phyloP scores from a whole-genome alignment of 2,329 filamentous ascomycete genomes.

The Stylonectria norvegica region DNA sequence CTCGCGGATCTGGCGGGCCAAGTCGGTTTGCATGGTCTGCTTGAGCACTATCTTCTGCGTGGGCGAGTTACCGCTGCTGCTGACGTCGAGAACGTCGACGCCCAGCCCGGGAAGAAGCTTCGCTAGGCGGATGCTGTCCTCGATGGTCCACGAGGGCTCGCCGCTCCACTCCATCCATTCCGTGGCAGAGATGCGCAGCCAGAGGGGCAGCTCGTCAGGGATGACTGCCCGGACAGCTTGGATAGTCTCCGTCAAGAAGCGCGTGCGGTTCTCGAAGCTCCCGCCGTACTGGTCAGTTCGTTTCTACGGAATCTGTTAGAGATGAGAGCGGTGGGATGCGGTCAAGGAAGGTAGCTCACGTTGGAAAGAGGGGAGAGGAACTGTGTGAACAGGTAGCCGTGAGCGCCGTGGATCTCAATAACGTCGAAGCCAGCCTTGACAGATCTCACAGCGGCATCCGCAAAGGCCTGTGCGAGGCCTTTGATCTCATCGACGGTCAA shows the following conservation, averaged over 20 bases:
- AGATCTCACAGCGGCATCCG: slow-evolving; percentile 55
- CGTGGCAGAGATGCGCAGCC: slow-evolving; percentile 58
- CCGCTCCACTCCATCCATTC: slow-evolving; percentile 56
- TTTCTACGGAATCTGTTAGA: slow-evolving; percentile 32
- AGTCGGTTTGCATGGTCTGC: slow-evolving; percentile 70
- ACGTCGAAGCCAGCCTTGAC: slow-evolving; percentile 70
- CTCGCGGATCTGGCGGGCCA: slow-evolving; percentile 69
- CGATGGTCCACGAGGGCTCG: slow-evolving; percentile 61
- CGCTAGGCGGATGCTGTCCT: slow-evolving; percentile 45
- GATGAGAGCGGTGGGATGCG: neutral
- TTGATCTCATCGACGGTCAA: slow-evolving; percentile 68
- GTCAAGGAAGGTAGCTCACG: slow-evolving; percentile 34
- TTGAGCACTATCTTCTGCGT: slow-evolving; percentile 58
- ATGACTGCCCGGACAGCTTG: slow-evolving; percentile 49
- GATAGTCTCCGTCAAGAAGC: slow-evolving; percentile 56
- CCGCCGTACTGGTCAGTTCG: slow-evolving; percentile 65
- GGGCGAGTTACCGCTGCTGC: slow-evolving; percentile 67
- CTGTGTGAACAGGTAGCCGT: slow-evolving; percentile 64
- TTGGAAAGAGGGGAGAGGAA: slow-evolving; percentile 62
- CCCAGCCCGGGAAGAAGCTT: slow-evolving; percentile 65
- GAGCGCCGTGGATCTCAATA: slow-evolving; percentile 65
- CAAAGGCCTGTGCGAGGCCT: slow-evolving; percentile 60
- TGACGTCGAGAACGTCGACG: slow-evolving; percentile 81
- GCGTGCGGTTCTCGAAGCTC: slow-evolving; percentile 61
- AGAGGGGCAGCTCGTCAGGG: slow-evolving; percentile 52